Evolutionary conservation across 1,284 basidiomycete species (phyloP).

Genomic region (Leccinum ponderosum): DNA sequence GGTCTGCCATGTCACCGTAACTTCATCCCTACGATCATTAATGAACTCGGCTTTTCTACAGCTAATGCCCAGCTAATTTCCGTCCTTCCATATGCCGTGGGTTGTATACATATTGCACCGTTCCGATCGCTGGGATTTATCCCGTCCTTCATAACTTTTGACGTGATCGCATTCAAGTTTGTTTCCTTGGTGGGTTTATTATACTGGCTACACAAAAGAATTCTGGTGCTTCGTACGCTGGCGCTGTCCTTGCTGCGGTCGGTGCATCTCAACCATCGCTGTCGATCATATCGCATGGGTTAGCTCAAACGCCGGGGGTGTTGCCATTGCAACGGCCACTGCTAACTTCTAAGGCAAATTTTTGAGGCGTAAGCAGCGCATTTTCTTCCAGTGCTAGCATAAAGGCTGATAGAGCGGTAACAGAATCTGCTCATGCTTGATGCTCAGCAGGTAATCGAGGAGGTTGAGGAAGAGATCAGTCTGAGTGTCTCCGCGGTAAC

Average conservation of each 20-base stretch:
- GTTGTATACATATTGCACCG: neutral
- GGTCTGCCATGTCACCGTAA: neutral
- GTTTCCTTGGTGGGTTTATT: neutral
- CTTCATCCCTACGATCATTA: neutral
- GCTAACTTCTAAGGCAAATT: neutral
- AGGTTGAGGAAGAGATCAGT: too few species aligned
- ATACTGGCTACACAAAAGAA: neutral
- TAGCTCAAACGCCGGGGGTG: neutral
- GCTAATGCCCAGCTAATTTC: neutral
- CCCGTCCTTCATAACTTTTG: neutral
- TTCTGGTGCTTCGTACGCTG: neutral
- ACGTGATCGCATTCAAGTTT: neutral
- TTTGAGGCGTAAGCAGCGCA: neutral
- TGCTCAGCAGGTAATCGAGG: too few species aligned
- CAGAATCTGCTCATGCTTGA: too few species aligned
- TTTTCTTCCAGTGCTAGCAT: neutral
- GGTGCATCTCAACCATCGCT: neutral
- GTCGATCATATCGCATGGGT: neutral
- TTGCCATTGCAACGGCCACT: neutral
- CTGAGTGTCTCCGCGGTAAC: neutral
- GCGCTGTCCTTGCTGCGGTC: neutral
- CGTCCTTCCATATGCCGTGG: neutral
- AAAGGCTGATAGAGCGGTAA: too few species aligned
- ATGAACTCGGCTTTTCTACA: neutral
- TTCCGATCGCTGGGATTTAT: neutral